A percentile compares a stretch with the other conserved stretches of the same genome.
Evolutionary conservation across 345 rosid species (phyloP).

Genomic region (Bruguiera gymnorhiza): DNA sequence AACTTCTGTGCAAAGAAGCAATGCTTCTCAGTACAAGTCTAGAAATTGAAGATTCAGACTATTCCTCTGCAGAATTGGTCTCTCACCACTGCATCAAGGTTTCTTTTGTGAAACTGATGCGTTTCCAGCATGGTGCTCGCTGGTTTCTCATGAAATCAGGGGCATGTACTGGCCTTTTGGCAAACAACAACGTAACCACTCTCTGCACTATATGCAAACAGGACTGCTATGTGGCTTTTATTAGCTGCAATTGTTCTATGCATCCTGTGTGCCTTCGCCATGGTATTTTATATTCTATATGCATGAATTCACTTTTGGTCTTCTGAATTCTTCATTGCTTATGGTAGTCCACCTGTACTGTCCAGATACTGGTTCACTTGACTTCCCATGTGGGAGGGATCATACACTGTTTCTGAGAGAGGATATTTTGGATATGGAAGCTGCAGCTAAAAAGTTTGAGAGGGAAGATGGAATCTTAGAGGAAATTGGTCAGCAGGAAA

Average conservation of each 20-base stretch:
- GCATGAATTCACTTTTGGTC: not conserved
- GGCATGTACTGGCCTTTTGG: conserved; percentile 47
- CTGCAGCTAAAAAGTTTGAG: conserved; percentile 80
- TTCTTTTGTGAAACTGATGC: conserved; percentile 77
- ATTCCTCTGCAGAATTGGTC: conserved; percentile 49
- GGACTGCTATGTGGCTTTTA: conserved; percentile 81
- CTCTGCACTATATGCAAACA: conserved; percentile 89
- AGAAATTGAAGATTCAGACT: conserved; percentile 56
- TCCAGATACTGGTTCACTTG: conserved; percentile 60
- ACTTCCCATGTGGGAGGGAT: conserved; percentile 67
- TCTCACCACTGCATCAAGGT: conserved; percentile 54
- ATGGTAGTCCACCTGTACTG: conserved; percentile 14
- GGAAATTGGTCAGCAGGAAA: conserved; percentile 36
- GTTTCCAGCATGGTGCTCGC: conserved; percentile 73
- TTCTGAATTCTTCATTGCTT: not conserved
- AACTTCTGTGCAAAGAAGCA: conserved; percentile 93
- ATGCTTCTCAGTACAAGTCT: conserved; percentile 55
- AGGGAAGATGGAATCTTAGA: conserved; percentile 43
- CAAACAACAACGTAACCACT: conserved; percentile 57
- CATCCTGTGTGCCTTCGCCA: conserved; percentile 86
- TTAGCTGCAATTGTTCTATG: conserved; percentile 61
- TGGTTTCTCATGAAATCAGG: conserved; percentile 73
- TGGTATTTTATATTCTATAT: conserved; percentile 36
- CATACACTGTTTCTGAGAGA: conserved; percentile 71
- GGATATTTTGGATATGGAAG: conserved; percentile 65